Conservation (phyloP, 768 basidiomycete genomes). For the Russula griseocarnosa region DNA sequence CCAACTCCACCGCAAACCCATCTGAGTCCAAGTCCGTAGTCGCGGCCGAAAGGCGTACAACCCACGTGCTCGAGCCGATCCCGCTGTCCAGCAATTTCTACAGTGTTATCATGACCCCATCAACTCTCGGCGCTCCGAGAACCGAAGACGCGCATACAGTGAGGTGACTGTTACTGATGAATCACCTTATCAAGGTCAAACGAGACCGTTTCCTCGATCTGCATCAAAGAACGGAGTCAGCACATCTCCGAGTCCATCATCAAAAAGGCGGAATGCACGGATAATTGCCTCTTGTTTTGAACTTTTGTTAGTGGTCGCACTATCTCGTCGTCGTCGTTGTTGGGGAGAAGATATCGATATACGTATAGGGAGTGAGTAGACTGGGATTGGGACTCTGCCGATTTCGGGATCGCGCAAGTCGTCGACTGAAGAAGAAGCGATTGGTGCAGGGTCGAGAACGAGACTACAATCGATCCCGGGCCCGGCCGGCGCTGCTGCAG, state of each 20-base stretch:
- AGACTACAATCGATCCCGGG: too few relatives aligned
- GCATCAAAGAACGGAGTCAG: conserved; percentile 37
- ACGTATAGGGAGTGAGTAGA: conserved; percentile 66
- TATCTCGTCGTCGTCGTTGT: conserved; percentile 22
- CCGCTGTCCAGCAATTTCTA: conserved; percentile 99
- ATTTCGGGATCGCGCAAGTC: too few relatives aligned
- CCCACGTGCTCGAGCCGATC: conserved; percentile 78
- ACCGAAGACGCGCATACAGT: neutral
- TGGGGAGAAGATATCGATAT: conserved; percentile 37
- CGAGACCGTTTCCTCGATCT: conserved; percentile 73
- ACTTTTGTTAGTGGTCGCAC: conserved; percentile 1
- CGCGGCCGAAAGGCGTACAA: conserved; percentile 40
- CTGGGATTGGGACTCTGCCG: too few relatives aligned
- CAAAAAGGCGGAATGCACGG: conserved; percentile 45
- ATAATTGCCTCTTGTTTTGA: conserved; percentile 67
- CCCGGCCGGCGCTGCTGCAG: too few relatives aligned
- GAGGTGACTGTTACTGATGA: neutral
- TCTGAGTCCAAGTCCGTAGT: too few relatives aligned
- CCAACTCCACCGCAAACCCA: neutral
- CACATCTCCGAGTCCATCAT: conserved; percentile 22
- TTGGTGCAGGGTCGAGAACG: too few relatives aligned
- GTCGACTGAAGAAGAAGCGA: too few relatives aligned
- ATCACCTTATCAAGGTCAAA: conserved; percentile 93
- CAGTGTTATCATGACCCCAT: conserved; percentile 11
- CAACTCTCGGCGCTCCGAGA: neutral